Conservation (phyloP, 2,329 filamentous ascomycete species). For the Venturia aucupariae region DNA sequence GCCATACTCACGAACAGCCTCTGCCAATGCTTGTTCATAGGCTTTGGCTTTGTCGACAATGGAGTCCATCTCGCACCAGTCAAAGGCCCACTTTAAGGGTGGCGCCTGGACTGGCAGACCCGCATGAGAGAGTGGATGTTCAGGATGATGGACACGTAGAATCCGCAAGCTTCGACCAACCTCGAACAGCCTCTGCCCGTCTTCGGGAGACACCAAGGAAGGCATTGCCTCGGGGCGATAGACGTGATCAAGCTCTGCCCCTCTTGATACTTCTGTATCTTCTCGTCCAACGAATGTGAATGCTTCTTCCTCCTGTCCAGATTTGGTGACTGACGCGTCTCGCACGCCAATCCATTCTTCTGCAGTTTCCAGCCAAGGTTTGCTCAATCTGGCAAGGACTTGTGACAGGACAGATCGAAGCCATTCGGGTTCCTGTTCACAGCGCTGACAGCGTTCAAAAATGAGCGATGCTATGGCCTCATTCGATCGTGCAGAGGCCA, state of each 20-base stretch:
- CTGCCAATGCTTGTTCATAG: constrained; percentile 40
- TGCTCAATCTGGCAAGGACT: constrained; percentile 52
- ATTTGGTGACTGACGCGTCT: background rate
- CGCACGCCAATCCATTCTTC: constrained; percentile 14
- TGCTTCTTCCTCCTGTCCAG: constrained; percentile 14
- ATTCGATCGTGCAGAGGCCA: constrained; percentile 35
- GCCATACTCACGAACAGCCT: constrained; percentile 24
- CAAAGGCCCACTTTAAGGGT: constrained; percentile 57
- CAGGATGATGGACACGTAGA: constrained; percentile 58
- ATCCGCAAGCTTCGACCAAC: constrained; percentile 68
- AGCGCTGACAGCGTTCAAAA: constrained; percentile 31
- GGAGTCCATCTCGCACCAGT: constrained; percentile 58
- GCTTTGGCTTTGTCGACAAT: constrained; percentile 51
- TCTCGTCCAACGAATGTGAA: constrained; percentile 8
- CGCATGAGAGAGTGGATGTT: constrained; percentile 58
- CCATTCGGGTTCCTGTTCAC: constrained; percentile 54
- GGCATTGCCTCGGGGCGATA: constrained; percentile 60
- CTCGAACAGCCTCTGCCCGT: constrained; percentile 66
- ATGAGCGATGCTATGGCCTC: constrained; percentile 30
- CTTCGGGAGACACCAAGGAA: constrained; percentile 59
- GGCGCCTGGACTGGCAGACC: constrained; percentile 44
- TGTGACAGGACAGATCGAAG: constrained; percentile 58
- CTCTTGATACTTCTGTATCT: constrained; percentile 20
- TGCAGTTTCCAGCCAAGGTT: constrained; percentile 53
- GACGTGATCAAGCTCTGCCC: constrained; percentile 49